These are phyloP conservation scores for Colletotrichum trifolii DNA, from an alignment of 2,329 filamentous ascomycete genomes.

Conservation along the genomic window DNA sequence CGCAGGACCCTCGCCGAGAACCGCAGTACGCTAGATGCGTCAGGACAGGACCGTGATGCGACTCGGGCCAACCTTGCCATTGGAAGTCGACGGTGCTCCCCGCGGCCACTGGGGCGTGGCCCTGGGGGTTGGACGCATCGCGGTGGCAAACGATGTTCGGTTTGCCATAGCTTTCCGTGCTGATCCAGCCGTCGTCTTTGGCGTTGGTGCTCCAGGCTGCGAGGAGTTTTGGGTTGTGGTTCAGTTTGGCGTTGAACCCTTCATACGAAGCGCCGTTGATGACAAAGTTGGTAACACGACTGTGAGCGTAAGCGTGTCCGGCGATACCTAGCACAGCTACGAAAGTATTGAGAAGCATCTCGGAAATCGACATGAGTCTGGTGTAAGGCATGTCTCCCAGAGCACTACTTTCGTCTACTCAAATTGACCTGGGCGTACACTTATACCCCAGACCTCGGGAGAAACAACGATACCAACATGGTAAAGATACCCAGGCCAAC, in stretches of 20 bases:
- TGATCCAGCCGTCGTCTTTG: slow-evolving; percentile 63
- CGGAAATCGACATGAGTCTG: neutral
- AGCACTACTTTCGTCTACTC: too few relatives aligned
- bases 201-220: slow-evolving; percentile 66
- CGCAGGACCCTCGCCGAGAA: slow-evolving; percentile 48
- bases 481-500: neutral
- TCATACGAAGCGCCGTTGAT: slow-evolving; percentile 58
- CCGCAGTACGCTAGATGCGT: slow-evolving; percentile 52
- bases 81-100: slow-evolving; percentile 67
- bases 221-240: slow-evolving; percentile 38
- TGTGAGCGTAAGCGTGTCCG: slow-evolving; percentile 38
- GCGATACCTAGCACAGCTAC: neutral
- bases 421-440: neutral
- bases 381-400: neutral
- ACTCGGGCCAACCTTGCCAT: slow-evolving; percentile 71
- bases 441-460: slow-evolving; percentile 5
- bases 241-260: slow-evolving; percentile 50
- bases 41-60: slow-evolving; percentile 56
- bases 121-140: slow-evolving; percentile 60
- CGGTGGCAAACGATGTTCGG: slow-evolving; percentile 72
- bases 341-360: neutral
- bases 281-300: slow-evolving; percentile 48
- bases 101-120: slow-evolving; percentile 65
- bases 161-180: slow-evolving; percentile 55
- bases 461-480: neutral